Conservation (phyloP, 208 protist species). For the Phytomonas francai region DNA sequence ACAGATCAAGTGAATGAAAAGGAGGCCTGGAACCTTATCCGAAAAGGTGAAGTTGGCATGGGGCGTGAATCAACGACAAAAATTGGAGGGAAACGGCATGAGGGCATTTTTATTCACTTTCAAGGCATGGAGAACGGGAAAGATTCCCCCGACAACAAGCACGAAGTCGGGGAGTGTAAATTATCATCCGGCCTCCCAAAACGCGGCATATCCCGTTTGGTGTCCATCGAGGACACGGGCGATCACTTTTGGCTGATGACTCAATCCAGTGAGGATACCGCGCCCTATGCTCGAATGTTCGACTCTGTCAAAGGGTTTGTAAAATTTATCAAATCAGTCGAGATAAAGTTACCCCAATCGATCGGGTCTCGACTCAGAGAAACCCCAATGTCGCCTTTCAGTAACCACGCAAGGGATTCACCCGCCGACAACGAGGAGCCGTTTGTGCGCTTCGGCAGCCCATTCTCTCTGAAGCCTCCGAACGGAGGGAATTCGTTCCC, state of each 20-base stretch:
- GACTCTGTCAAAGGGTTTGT: conserved; percentile 22
- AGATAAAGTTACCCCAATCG: background rate
- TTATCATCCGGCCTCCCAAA: background rate
- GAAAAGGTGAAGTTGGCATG: conserved; percentile 20
- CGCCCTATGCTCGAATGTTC: conserved; percentile 62
- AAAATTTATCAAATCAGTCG: background rate
- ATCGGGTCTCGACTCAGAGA: background rate
- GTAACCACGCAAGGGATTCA: background rate
- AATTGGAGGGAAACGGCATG: conserved; percentile 7
- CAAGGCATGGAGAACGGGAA: conserved; percentile 18
- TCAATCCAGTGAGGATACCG: conserved; percentile 22
- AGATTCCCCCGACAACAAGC: background rate
- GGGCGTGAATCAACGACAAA: background rate
- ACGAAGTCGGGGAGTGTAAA: background rate
- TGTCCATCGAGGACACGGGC: conserved; percentile 39
- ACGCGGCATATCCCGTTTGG: conserved; percentile 15
- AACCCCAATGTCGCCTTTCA: background rate
- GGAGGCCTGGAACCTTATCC: conserved; percentile 18
- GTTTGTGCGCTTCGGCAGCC: background rate
- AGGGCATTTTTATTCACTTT: conserved; percentile 36
- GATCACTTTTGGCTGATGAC: conserved; percentile 77
- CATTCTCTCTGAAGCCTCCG: background rate
- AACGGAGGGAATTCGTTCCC: background rate
- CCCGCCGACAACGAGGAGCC: background rate
- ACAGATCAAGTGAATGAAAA: conserved; percentile 13